Evolutionary conservation across 352 stramenopile genomes (phyloP), one percentile per base, ranked within the genome.

Genomic region (Aphanomyces euteiches): DNA sequence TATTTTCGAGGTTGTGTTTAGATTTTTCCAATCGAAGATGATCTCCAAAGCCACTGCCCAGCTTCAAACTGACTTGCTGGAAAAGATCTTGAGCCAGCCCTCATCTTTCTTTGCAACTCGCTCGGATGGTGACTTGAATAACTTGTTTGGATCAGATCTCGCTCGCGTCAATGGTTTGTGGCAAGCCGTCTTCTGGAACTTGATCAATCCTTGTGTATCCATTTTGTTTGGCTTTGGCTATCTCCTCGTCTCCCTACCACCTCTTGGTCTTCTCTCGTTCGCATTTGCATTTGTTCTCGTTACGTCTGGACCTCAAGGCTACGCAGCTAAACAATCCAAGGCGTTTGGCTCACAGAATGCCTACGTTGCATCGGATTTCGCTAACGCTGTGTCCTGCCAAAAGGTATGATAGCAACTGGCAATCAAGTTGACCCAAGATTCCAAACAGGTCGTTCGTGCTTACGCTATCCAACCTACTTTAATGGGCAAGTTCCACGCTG

Each of bases 161-260:
- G 88, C 88, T 3, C 88, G 88, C 53, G 88, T 96, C 28, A 94
- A 94, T 72, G 68, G 82, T 37, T 73, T 96, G 28, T 96, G 88
- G 88, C 86, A 94, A 68, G 84, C 88, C 17, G 86, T 94, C 4
- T 96, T 96, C 54, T 96, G 86, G 88, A 95, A 93, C 74, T 48
- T 95, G 69, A 73, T 95, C 17, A 95, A 95, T 73, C 86, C 88
- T 40, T 67, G 92, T 4, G 71, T 94, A 43, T 84, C 88, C 38
- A 87, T 95, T n/a, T 54, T 89, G 54, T 94, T 95, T 68, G 86
- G 88, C 19, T 95, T 95, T 74, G 84, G 84, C 36, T 95, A 95
- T 72, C 86, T 87, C 4, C 65, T 95, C 45, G 90, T 85, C 70
- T 91, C 93, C 79, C 85, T 92, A 19, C 82, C 78, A 10, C 81